These are phyloP conservation scores for Peniophora sp. DNA, from an alignment of 1,284 basidiomycete genomes.

Conservation along the genomic window DNA sequence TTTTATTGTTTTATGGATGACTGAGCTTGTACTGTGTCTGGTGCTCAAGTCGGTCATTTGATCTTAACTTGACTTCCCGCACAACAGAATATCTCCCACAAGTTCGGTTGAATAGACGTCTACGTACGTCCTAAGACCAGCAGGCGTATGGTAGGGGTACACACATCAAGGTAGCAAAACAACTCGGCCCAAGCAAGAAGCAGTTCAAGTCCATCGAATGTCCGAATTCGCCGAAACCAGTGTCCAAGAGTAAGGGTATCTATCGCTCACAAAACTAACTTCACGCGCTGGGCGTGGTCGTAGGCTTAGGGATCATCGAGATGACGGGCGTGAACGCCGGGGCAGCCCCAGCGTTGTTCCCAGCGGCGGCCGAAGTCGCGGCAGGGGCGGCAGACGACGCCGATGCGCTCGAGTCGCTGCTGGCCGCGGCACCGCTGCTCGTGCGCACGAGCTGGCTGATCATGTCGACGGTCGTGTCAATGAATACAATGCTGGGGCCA, in stretches of 20 bases:
- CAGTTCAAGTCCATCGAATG: background rate
- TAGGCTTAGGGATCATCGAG: too few relatives aligned
- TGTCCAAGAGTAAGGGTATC: too few relatives aligned
- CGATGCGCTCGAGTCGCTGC: slow-evolving; percentile 8
- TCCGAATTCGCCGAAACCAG: too few relatives aligned
- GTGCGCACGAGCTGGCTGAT: slow-evolving; percentile 38
- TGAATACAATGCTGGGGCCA: slow-evolving; percentile 64
- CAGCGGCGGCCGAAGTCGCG: too few relatives aligned
- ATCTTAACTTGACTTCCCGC: background rate
- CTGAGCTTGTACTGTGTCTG: background rate
- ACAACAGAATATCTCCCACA: background rate
- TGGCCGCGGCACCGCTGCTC: slow-evolving; percentile 11
- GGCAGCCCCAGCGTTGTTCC: too few relatives aligned
- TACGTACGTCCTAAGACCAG: background rate
- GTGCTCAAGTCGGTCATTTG: too few relatives aligned
- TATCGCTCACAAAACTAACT: too few relatives aligned
- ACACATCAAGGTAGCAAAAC: background rate
- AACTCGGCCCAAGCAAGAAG: background rate
- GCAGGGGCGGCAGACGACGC: background rate
- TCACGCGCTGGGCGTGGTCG: too few relatives aligned
- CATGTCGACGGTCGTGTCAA: slow-evolving; percentile 48
- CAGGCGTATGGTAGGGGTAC: background rate
- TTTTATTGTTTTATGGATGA: background rate
- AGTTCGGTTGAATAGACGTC: background rate
- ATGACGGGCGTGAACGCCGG: too few relatives aligned